Base-by-base conservation (phyloP, 2,329 filamentous ascomycete genomes). In the Aspergillus tubingensis region DNA sequence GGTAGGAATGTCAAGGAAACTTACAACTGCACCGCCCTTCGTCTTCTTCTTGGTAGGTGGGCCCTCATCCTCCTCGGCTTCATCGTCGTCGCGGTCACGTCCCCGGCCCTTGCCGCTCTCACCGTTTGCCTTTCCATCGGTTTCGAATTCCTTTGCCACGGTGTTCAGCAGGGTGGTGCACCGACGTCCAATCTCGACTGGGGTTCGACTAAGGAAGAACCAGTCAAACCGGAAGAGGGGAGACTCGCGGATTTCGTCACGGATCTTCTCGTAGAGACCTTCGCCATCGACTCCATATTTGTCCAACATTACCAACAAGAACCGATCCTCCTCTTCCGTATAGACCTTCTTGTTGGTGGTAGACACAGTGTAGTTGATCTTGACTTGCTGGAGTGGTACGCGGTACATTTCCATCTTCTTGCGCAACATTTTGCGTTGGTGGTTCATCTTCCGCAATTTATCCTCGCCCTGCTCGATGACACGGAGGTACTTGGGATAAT, bases 291-390 rank as follows among this genome's bases (percentile, higher is more conserved):
- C 88, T 6, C 96, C 95, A 69, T 92, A 90, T 76, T 89, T 91
- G 78, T 99, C 92, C 5, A 99, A 84, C 79, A 97, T 89, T 53
- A 99, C 94, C 36, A 99, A 84, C 55, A 99, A 79, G 79, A 99
- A 99, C 3, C 95, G 87, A 74, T 99, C 95, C 76, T 99, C 95
- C 74, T 99, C 95, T 74, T 99, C 96, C 0, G 93, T 98, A 75
- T 99, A 99, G 1, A 99, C 93, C 81, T 99, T 99, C 82, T 99
- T 99, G 85, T 99, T 99, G 8, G 96, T 99, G 2, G 95, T 99
- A 6, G 92, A 96, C 27, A 99, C 95, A 0, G 93, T 96, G 78
- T 99, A 99, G 80, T 96, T 98, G 81, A 99, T 92, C 82, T 96
- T 96, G 71, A 99, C 87, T 77, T 99, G 95, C 76, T 99, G 95